Percentiles rank a stretch among this genome's conserved stretches.
phyloP scores from a whole-genome alignment of 2,329 filamentous ascomycete genomes.

The Alternaria dauci region DNA sequence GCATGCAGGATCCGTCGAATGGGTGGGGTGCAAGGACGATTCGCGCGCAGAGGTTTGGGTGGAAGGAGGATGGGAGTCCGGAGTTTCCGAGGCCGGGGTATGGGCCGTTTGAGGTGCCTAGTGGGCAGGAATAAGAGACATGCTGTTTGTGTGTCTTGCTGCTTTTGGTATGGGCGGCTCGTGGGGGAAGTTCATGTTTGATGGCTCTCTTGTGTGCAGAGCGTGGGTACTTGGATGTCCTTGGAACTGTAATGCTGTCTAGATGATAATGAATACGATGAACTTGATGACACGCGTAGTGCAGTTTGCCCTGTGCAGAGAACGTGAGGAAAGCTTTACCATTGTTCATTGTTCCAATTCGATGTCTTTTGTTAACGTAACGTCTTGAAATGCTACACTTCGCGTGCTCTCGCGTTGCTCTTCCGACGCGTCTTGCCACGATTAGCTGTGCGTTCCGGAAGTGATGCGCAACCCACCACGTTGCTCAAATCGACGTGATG shows the following conservation, averaged over 20 bases:
- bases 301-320: background rate
- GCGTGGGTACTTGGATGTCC: too few species aligned
- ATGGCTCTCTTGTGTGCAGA: background rate
- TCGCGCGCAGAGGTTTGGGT: slow-evolving; percentile 58
- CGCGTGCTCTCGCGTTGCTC: background rate
- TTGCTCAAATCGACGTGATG: background rate
- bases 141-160: background rate
- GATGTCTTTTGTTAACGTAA: background rate
- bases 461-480: background rate
- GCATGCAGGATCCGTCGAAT: slow-evolving; percentile 58
- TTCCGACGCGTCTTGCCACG: background rate
- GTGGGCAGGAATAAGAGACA: slow-evolving; percentile 22
- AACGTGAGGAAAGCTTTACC: background rate
- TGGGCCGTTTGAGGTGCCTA: slow-evolving; percentile 54
- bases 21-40: slow-evolving; percentile 60
- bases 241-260: background rate
- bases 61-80: slow-evolving; percentile 59
- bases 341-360: background rate
- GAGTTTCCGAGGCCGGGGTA: slow-evolving; percentile 60
- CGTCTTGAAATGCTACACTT: background rate
- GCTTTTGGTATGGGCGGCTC: too few species aligned
- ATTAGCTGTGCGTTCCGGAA: background rate
- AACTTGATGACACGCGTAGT: background rate
- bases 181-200: too few species aligned
- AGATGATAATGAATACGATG: background rate